phyloP scores from a whole-genome alignment of 768 basidiomycete species.

The Rhizopogon vesiculosus region DNA sequence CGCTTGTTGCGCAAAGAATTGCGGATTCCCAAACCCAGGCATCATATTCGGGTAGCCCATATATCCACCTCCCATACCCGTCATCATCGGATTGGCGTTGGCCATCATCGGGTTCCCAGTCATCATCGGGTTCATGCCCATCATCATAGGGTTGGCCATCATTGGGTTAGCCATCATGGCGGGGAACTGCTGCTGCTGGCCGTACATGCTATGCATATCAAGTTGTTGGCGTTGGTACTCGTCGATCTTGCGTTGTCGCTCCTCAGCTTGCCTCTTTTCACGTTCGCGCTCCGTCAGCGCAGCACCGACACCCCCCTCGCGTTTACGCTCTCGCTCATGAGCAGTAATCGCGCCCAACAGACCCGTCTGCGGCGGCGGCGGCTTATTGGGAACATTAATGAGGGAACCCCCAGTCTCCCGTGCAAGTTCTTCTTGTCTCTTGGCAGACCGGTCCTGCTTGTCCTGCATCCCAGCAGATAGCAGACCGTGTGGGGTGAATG shows the following conservation, averaged over 20 bases:
- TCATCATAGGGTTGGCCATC: constrained; percentile 71
- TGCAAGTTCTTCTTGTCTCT: constrained; percentile 90
- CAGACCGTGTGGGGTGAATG: constrained; percentile 91
- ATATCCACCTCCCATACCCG: constrained; percentile 50
- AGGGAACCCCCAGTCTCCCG: constrained; percentile 88
- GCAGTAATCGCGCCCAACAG: constrained; percentile 94
- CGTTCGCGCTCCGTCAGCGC: constrained; percentile 93
- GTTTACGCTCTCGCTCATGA: constrained; percentile 90
- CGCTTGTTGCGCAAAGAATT: constrained; percentile 84
- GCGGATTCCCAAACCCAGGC: constrained; percentile 49
- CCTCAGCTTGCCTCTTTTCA: constrained; percentile 88
- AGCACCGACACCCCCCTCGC: constrained; percentile 93
- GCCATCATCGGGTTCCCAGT: constrained; percentile 52
- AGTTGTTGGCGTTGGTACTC: constrained; percentile 85
- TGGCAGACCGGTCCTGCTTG: constrained; percentile 93
- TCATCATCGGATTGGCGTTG: constrained; percentile 45
- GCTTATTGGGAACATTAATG: constrained; percentile 94
- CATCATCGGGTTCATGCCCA: constrained; percentile 53
- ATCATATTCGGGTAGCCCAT: constrained; percentile 40
- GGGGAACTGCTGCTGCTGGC: constrained; percentile 30
- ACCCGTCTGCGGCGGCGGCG: constrained; percentile 92
- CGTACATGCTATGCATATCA: constrained; percentile 85
- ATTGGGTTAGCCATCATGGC: constrained; percentile 55
- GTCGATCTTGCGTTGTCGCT: constrained; percentile 88
- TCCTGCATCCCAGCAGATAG: constrained; percentile 94